Base-by-base conservation (phyloP, 345 rosid genomes). In the Lagerstroemia speciosa region DNA sequence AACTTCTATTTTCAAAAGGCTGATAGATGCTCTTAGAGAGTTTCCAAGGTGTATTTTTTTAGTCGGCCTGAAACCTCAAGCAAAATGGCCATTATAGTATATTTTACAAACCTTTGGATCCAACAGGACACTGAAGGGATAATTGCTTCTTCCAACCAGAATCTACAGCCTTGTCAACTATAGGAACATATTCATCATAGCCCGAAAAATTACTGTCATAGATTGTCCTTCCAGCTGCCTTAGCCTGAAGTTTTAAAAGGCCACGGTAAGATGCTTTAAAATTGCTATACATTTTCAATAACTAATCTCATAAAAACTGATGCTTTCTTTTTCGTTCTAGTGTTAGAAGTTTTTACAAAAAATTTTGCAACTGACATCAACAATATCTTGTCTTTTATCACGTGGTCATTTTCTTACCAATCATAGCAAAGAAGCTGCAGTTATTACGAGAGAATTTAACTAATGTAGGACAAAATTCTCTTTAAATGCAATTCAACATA, bases 131-230 rank as follows among this genome's bases (percentile, higher is more conserved):
- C 78, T 75, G 82, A 48, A 71, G 72, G 19, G 90, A 48, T 26
- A 84, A 67, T 78, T 83, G 89, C 75, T 85, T 89, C 83, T 85
- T 88, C 92, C 97, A 95, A 73, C 81, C 80, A 68, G 96, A 82
- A 78, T 92, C 92, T 71, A 95, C 99, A 66, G 91, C 89, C 82
- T 92, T 95, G 79, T 92, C 99, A 71, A 95, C 96, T 96, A 95
- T 89, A 12, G 98, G 99, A 58, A 95, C 92, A 72, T 89, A 95
- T 78, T 92, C 99, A 87, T 95, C 99, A 74, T 92, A 92, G 62
- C 99, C 99, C 27, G 92, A 76, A 83, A 88, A 94, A 66, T 70
- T 80, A 73, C 82, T 82, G 32, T 82, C 82, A 75, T 80, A 81
- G 78, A 84, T 77, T 46, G 88, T 76, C 75, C 84, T 93, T 45